Evolutionary conservation across 1,139 yeast species (phyloP).

Genomic region (Ashbya aceris): DNA sequence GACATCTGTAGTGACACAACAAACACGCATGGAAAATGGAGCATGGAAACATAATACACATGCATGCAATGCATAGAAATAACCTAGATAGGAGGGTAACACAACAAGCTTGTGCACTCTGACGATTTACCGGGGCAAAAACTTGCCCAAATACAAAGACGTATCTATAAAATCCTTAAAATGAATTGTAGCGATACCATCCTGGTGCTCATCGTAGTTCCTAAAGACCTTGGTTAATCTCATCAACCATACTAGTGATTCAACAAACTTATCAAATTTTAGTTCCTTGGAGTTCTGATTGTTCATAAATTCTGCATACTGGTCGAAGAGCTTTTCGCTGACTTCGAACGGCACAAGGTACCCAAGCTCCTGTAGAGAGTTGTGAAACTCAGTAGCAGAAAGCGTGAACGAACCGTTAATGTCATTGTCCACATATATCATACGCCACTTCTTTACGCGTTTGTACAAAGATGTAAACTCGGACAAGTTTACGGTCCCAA

Average conservation of each 20-base stretch:
- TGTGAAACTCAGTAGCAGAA: conserved; percentile 26
- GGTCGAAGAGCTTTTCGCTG: conserved; percentile 29
- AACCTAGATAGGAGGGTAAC: not conserved
- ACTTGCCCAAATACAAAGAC: conserved; percentile 26
- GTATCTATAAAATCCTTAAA: conserved; percentile 70
- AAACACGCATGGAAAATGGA: not conserved
- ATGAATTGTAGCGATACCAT: conserved; percentile 68
- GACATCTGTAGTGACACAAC: conserved; percentile 3
- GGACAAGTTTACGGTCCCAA: conserved; percentile 27
- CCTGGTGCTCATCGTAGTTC: conserved; percentile 63
- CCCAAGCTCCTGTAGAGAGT: conserved; percentile 29
- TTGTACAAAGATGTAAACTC: conserved; percentile 29
- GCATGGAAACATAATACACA: not conserved
- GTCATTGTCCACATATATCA: conserved; percentile 30
- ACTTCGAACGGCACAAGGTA: conserved; percentile 29
- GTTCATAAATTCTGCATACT: conserved; percentile 27
- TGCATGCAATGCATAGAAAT: not conserved
- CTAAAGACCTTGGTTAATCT: conserved; percentile 73
- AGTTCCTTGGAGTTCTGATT: conserved; percentile 42
- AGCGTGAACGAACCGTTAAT: conserved; percentile 29
- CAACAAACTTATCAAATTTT: conserved; percentile 77
- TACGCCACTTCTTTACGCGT: conserved; percentile 29
- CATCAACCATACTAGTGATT: conserved; percentile 65
- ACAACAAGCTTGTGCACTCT: not conserved
- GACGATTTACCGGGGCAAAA: conserved; percentile 16